Percentiles rank a stretch among this genome's conserved stretches.
Evolutionary conservation across 129 eudicot species (phyloP).

Genomic region (Tanacetum coccineum): DNA sequence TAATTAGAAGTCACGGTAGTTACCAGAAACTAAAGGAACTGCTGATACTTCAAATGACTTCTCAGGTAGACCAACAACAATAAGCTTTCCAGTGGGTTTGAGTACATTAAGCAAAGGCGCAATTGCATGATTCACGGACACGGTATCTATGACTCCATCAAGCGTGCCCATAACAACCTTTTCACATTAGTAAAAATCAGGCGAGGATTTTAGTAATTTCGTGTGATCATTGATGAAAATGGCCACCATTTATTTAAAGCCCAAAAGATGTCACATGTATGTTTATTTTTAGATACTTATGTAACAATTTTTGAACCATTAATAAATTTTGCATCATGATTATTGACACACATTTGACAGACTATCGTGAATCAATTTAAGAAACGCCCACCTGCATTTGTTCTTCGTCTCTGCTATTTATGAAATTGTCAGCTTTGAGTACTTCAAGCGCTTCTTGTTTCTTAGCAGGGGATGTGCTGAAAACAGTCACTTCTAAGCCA

Average conservation of each 20-base stretch:
- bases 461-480: slow-evolving; percentile 45
- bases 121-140: slow-evolving; percentile 40
- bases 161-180: slow-evolving; percentile 41
- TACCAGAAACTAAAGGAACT: slow-evolving; percentile 44
- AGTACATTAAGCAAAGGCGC: slow-evolving; percentile 37
- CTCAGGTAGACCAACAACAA: slow-evolving; percentile 43
- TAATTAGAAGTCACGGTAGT: not conserved
- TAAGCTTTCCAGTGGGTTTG: slow-evolving; percentile 46
- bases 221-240: no score
- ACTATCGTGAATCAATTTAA: no score
- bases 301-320: no score
- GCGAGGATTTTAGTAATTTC: no score
- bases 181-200: not conserved
- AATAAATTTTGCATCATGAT: no score
- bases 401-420: slow-evolving; percentile 37
- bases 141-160: slow-evolving; percentile 58
- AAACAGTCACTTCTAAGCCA: slow-evolving; percentile 53
- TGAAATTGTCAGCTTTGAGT: slow-evolving; percentile 49
- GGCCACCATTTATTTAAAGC: no score
- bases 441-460: slow-evolving; percentile 40
- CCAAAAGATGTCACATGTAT: no score
- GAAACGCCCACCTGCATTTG: slow-evolving; percentile 10
- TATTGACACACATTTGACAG: no score
- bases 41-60: slow-evolving; percentile 43
- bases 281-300: no score